A percentile compares a stretch with the other conserved stretches of the same genome.
Conservation (phyloP, 805 yeast genomes). For the Martiniozyma abietophila region DNA sequence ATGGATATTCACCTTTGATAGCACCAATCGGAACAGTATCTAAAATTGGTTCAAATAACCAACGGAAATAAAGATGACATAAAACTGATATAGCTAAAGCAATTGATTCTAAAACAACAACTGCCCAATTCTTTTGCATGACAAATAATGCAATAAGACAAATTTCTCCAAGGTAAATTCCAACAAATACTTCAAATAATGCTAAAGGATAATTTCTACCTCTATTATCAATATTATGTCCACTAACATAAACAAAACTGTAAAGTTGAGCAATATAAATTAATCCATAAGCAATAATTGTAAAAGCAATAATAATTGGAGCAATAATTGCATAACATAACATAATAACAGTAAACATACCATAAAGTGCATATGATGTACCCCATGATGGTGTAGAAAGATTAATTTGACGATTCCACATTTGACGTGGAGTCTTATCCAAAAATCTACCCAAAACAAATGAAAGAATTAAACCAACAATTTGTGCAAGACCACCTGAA, state of each 20-base stretch:
- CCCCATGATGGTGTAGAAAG: conserved; percentile 74
- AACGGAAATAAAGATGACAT: conserved; percentile 49
- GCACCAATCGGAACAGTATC: conserved; percentile 68
- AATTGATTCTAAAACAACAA: conserved; percentile 61
- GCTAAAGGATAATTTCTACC: conserved; percentile 71
- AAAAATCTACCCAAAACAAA: conserved; percentile 61
- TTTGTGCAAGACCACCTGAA: conserved; percentile 67
- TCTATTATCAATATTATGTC: conserved; percentile 51
- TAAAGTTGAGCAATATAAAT: conserved; percentile 56
- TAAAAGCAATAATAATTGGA: conserved; percentile 61
- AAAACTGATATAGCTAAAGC: conserved; percentile 47
- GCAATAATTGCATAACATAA: conserved; percentile 72
- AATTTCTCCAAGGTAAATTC: conserved; percentile 60
- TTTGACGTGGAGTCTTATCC: conserved; percentile 85
- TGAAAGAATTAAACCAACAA: conserved; percentile 63
- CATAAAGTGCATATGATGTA: conserved; percentile 67
- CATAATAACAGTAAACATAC: conserved; percentile 64
- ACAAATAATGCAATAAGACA: conserved; percentile 65
- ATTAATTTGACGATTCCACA: conserved; percentile 68
- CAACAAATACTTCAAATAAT: conserved; percentile 62
- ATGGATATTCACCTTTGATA: conserved; percentile 44
- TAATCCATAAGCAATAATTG: conserved; percentile 47
- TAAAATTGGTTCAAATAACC: conserved; percentile 51
- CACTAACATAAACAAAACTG: conserved; percentile 53
- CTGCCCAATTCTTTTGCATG: conserved; percentile 72